Percentiles rank a stretch among this genome's conserved stretches.
Conservation (phyloP, 179 eudicot genomes). For the Corrigiola litoralis region DNA sequence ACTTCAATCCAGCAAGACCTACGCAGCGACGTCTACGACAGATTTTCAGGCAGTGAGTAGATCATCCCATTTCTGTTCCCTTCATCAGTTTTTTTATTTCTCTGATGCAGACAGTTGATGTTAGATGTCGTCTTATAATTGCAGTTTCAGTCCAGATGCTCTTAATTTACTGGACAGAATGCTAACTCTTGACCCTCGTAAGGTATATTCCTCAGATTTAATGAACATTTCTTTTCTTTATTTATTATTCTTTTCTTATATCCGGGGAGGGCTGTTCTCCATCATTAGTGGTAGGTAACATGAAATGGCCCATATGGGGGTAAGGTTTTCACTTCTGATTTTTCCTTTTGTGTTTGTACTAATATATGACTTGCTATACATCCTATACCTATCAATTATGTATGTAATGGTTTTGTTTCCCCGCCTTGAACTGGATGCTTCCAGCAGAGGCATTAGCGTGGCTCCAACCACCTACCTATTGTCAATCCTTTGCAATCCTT, state of each 20-base stretch:
- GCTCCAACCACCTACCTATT: too few species aligned
- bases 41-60: slow-evolving; percentile 57
- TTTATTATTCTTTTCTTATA: not conserved
- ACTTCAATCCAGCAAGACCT: slow-evolving; percentile 67
- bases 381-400: too few species aligned
- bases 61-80: not conserved
- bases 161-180: slow-evolving; percentile 74
- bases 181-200: slow-evolving; percentile 79
- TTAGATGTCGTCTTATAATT: slow-evolving; percentile 5
- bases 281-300: not conserved
- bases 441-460: not conserved
- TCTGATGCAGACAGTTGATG: not conserved
- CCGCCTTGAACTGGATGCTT: not conserved
- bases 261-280: not conserved
- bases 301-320: too few species aligned
- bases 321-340: too few species aligned
- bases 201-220: slow-evolving; percentile 36
- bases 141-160: slow-evolving; percentile 73
- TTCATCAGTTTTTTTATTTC: not conserved
- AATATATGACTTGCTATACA: too few species aligned
- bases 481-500: too few species aligned
- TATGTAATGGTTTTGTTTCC: not conserved
- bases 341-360: too few species aligned
- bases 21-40: slow-evolving; percentile 67
- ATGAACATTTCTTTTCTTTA: not conserved